Evolutionary conservation across 2,329 filamentous ascomycete species (phyloP).

Genomic region (Botrytis tulipae): DNA sequence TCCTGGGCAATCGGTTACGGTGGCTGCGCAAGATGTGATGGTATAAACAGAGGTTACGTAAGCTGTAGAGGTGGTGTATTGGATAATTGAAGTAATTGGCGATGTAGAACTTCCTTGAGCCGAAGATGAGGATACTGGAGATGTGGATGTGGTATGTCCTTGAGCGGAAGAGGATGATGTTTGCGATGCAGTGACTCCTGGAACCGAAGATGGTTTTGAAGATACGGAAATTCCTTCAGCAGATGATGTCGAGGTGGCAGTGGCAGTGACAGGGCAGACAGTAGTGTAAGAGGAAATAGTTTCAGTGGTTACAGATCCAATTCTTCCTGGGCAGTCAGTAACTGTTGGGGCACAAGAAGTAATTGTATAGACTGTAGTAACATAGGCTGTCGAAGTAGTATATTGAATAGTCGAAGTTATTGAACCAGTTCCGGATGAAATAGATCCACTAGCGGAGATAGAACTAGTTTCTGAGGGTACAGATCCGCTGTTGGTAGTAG

Average conservation of each 20-base stretch:
- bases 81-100: neutral
- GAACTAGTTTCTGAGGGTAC: neutral
- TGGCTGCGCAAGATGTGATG: slow-evolving; percentile 49
- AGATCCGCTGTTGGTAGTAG: neutral
- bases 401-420: slow-evolving; percentile 1
- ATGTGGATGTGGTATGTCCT: neutral
- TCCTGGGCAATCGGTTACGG: slow-evolving; percentile 52
- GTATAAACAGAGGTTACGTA: slow-evolving; percentile 51
- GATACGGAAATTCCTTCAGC: slow-evolving; percentile 42
- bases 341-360: slow-evolving; percentile 49
- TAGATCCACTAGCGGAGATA: neutral
- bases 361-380: slow-evolving; percentile 50
- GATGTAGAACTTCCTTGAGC: neutral
- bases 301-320: slow-evolving; percentile 38
- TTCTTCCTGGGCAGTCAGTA: slow-evolving; percentile 50
- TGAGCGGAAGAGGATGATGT: neutral
- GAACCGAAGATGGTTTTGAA: neutral
- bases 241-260: slow-evolving; percentile 8
- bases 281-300: slow-evolving; percentile 42
- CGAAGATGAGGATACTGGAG: neutral
- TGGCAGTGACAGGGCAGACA: slow-evolving; percentile 40
- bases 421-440: neutral
- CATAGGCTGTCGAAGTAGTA: slow-evolving; percentile 41
- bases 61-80: slow-evolving; percentile 44
- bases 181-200: neutral